Evolutionary conservation across 202 grass and related monocot species (phyloP).

Genomic region (Dendrocalamus latiflorus): DNA sequence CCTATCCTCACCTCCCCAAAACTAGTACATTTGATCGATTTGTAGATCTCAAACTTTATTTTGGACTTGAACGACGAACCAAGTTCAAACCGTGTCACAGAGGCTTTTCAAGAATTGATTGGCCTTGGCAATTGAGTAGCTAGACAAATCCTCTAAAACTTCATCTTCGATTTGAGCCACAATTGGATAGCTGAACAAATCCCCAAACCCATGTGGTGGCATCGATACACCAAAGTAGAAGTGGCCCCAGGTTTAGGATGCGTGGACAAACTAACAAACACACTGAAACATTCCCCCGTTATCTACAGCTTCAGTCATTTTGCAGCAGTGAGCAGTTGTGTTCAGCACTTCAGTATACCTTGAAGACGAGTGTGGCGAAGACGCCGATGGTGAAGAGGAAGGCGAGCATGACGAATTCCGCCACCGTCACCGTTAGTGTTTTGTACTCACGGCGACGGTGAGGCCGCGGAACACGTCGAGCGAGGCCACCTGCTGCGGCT

Average conservation of each 20-base stretch:
- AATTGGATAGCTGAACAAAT: not conserved
- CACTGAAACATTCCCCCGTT: not conserved
- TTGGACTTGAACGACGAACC: too few species aligned
- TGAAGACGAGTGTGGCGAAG: constrained; percentile 78
- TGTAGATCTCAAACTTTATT: too few species aligned
- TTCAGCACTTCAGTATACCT: constrained; percentile 32
- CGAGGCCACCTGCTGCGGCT: too few species aligned
- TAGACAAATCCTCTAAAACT: not conserved
- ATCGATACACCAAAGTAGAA: not conserved
- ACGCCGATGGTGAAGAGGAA: constrained; percentile 95
- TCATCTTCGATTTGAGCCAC: not conserved
- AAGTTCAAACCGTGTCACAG: not conserved
- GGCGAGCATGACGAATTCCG: constrained; percentile 79
- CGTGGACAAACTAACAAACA: not conserved
- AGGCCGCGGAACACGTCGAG: too few species aligned
- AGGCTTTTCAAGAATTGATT: not conserved
- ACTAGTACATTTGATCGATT: too few species aligned
- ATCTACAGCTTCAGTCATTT: not conserved
- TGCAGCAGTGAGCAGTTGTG: not conserved
- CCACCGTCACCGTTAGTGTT: constrained; percentile 37
- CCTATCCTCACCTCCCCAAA: too few species aligned
- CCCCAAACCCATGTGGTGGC: not conserved
- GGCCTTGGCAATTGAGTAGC: not conserved
- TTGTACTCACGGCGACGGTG: constrained; percentile 59
- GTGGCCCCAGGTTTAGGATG: not conserved